These are phyloP conservation scores for Termitomyces sp. DNA, from an alignment of 768 basidiomycete genomes.

Conservation along the genomic window DNA sequence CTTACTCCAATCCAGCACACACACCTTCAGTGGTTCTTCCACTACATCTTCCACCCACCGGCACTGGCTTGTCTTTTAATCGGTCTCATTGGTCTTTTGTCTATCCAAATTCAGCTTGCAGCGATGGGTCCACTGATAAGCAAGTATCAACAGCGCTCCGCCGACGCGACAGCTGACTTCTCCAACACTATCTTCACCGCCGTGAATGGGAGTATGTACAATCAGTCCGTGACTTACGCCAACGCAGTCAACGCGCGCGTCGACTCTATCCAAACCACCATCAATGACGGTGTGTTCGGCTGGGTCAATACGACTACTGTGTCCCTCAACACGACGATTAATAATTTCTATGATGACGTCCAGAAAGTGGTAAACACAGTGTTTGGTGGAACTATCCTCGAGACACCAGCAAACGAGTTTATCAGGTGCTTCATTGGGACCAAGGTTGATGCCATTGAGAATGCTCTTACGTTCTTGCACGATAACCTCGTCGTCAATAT, in stretches of 20 bases:
- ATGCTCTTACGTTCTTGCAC: constrained; percentile 87
- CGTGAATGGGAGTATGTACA: constrained; percentile 80
- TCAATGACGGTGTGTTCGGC: constrained; percentile 87
- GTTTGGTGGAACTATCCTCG: constrained; percentile 82
- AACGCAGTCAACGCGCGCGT: constrained; percentile 70
- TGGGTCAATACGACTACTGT: constrained; percentile 93
- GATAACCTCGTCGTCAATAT: constrained; percentile 79
- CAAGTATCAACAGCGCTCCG: constrained; percentile 59
- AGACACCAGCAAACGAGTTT: constrained; percentile 79
- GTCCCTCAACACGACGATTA: constrained; percentile 81
- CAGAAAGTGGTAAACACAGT: constrained; percentile 71
- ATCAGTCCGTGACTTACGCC: constrained; percentile 76
- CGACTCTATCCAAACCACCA: constrained; percentile 58
- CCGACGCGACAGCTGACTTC: constrained; percentile 57
- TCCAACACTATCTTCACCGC: constrained; percentile 65
- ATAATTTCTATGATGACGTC: constrained; percentile 80
- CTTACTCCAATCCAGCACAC: constrained; percentile 58
- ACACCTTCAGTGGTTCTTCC: constrained; percentile 81
- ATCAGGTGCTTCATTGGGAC: constrained; percentile 85
- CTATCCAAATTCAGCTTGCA: constrained; percentile 80
- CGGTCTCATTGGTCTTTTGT: constrained; percentile 84
- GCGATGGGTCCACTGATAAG: constrained; percentile 69
- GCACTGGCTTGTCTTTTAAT: constrained; percentile 89
- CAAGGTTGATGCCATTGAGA: constrained; percentile 83
- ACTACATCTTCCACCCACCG: constrained; percentile 88